A percentile compares a stretch with the other conserved stretches of the same genome.
Conservation (phyloP, 345 rosid genomes). For the Alliaria petiolata region DNA sequence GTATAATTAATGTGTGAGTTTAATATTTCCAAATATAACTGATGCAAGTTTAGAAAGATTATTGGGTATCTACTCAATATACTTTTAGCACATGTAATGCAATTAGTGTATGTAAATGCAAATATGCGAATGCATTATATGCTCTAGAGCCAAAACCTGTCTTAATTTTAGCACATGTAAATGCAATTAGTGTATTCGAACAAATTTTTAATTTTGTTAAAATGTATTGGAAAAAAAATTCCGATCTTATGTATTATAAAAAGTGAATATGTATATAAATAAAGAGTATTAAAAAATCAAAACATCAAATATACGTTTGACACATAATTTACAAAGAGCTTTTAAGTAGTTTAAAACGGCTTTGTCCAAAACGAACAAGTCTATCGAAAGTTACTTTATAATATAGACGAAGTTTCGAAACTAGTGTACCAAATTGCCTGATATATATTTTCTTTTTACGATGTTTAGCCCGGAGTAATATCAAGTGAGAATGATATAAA, state of each 20-base stretch:
- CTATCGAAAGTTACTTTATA: neutral
- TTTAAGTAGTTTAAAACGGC: neutral
- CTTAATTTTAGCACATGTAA: neutral
- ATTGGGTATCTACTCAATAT: neutral
- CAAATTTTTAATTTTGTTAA: no score
- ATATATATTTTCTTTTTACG: neutral
- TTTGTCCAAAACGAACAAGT: neutral
- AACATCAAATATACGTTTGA: neutral
- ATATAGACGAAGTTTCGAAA: neutral
- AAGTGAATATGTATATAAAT: no score
- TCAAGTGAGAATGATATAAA: neutral
- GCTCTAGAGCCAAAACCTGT: neutral
- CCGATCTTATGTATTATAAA: no score
- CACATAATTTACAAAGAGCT: no score
- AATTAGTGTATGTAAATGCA: no score
- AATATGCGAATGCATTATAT: neutral
- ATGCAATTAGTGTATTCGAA: neutral
- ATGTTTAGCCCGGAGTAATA: neutral
- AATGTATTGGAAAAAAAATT: no score
- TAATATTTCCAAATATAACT: neutral
- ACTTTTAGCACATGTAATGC: no score
- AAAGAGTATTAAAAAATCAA: no score
- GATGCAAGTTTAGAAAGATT: neutral
- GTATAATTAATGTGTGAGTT: neutral
- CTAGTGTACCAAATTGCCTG: neutral